Percentiles rank a stretch among this genome's conserved stretches.
Conservation (phyloP, 2,329 filamentous ascomycete genomes). For the Ophiostoma quercus region DNA sequence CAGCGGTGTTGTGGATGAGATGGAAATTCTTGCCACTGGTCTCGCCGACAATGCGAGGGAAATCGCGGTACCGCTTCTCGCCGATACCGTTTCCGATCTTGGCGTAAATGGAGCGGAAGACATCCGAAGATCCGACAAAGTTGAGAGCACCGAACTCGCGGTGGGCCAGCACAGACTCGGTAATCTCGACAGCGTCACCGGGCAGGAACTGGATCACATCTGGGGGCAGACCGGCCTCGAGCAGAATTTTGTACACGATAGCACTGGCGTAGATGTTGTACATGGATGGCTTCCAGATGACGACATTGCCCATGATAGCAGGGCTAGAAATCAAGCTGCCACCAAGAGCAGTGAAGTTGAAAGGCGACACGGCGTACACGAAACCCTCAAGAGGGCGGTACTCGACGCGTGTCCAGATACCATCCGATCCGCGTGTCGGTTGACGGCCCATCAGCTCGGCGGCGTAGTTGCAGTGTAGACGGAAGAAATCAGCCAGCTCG, state of each 20-base stretch:
- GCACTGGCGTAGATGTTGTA: constrained; percentile 84
- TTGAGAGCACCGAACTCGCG: constrained; percentile 83
- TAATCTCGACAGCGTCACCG: constrained; percentile 79
- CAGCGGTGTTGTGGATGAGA: constrained; percentile 44
- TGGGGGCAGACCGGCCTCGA: constrained; percentile 82
- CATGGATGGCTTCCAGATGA: constrained; percentile 95
- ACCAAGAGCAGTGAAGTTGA: constrained; percentile 95
- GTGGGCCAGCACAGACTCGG: constrained; percentile 69
- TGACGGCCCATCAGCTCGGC: constrained; percentile 86
- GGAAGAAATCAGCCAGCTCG: constrained; percentile 85
- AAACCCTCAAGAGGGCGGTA: constrained; percentile 92
- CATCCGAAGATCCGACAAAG: constrained; percentile 87
- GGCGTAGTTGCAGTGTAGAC: constrained; percentile 91
- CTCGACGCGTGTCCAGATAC: constrained; percentile 88
- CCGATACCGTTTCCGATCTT: constrained; percentile 77
- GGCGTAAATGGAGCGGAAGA: constrained; percentile 84
- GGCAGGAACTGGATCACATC: constrained; percentile 93
- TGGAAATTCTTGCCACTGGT: constrained; percentile 52
- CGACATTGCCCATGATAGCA: constrained; percentile 87
- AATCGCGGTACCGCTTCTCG: constrained; percentile 74
- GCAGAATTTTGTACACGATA: constrained; percentile 81
- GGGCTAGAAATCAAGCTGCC: constrained; percentile 80
- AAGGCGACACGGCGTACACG: constrained; percentile 88
- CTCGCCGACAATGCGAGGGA: constrained; percentile 51
- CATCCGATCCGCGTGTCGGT: constrained; percentile 73